A percentile compares a stretch with the other conserved stretches of the same genome.
Conservation (phyloP, 208 protist genomes). For the Leishmania aethiopica region DNA sequence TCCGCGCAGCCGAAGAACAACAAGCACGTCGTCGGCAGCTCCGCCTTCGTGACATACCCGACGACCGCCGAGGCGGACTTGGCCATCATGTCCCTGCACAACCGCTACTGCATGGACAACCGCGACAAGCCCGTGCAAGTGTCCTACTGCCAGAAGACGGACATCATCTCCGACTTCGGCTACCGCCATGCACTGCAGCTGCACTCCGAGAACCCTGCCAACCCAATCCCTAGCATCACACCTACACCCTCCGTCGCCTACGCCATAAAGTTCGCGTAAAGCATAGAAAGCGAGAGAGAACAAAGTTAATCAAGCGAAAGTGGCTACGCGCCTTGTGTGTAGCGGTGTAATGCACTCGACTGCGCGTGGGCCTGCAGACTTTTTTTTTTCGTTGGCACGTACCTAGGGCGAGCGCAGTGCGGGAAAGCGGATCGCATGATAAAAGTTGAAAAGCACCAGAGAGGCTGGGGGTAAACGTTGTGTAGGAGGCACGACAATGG, state of each 20-base stretch:
- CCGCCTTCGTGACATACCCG: conserved; percentile 44
- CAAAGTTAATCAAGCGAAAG: background rate
- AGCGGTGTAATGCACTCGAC: no score
- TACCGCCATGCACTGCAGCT: conserved; percentile 57
- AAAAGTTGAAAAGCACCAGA: background rate
- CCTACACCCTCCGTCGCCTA: conserved; percentile 24
- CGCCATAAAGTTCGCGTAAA: conserved; percentile 28
- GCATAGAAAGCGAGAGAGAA: background rate
- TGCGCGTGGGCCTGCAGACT: background rate
- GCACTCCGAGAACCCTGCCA: conserved; percentile 59
- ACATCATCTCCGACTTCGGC: conserved; percentile 67
- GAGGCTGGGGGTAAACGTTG: no score
- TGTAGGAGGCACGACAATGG: background rate
- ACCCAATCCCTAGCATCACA: conserved; percentile 40
- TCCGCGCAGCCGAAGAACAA: conserved; percentile 3
- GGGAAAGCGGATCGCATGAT: background rate
- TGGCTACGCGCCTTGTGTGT: background rate
- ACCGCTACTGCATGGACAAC: conserved; percentile 51
- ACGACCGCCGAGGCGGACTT: conserved; percentile 57
- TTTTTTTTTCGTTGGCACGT: background rate
- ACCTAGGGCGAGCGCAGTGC: background rate
- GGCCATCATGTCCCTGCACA: conserved; percentile 58
- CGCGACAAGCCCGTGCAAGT: conserved; percentile 66
- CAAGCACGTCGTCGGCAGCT: conserved; percentile 45
- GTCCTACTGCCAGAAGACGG: conserved; percentile 62